A percentile compares a stretch with the other conserved stretches of the same genome.
These are phyloP conservation scores for Tricholoma bakamatsutake DNA, from an alignment of 768 basidiomycete genomes.

Conservation along the genomic window DNA sequence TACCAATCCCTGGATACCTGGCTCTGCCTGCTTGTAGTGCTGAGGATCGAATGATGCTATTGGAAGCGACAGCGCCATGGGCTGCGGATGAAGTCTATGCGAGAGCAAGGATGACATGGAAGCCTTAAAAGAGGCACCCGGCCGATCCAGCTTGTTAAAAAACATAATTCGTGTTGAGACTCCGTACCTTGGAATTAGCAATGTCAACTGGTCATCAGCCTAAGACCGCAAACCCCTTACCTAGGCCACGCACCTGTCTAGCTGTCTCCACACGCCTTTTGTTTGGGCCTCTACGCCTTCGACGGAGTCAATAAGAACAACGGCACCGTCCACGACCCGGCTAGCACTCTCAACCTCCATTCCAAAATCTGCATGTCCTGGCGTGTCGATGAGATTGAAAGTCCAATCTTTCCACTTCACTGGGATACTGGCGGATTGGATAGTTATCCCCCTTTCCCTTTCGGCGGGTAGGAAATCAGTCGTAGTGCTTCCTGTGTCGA, in stretches of 20 bases:
- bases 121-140: constrained; percentile 73
- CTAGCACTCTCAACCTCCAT: constrained; percentile 96
- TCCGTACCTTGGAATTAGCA: constrained; percentile 49
- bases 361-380: constrained; percentile 93
- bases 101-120: constrained; percentile 68
- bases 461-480: constrained; percentile 90
- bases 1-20: constrained; percentile 79
- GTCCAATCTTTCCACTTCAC: constrained; percentile 81
- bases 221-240: constrained; percentile 17
- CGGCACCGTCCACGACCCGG: constrained; percentile 83
- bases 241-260: constrained; percentile 61
- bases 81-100: constrained; percentile 73
- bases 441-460: constrained; percentile 86
- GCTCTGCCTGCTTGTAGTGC: constrained; percentile 68
- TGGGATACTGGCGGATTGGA: constrained; percentile 89
- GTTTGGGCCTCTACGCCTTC: constrained; percentile 92
- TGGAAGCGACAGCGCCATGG: constrained; percentile 64
- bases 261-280: constrained; percentile 81
- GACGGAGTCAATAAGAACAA: constrained; percentile 84
- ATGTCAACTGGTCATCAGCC: constrained; percentile 3
- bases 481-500: constrained; percentile 86
- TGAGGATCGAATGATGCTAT: constrained; percentile 67
- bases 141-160: constrained; percentile 83
- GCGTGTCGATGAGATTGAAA: constrained; percentile 86
- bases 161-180: constrained; percentile 76